Evolutionary conservation across 2,329 filamentous ascomycete species (phyloP).

Genomic region (Alternaria brassicicola): DNA sequence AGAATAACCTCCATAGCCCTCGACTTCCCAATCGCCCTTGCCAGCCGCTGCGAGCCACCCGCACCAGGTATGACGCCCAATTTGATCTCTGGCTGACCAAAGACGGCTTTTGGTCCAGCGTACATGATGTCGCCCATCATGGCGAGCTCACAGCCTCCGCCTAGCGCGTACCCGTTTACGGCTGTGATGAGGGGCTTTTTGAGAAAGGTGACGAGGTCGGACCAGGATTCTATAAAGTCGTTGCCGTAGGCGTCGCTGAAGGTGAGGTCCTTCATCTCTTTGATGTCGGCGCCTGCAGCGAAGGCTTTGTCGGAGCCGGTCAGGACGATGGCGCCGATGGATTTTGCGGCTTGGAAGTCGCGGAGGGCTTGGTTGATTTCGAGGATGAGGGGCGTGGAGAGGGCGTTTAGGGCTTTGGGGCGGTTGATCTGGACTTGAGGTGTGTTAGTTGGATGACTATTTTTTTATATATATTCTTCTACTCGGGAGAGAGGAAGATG

Average conservation of each 20-base stretch:
- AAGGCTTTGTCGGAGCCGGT: constrained; percentile 88
- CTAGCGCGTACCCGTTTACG: constrained; percentile 91
- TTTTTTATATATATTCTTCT: too few relatives aligned
- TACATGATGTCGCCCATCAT: constrained; percentile 98
- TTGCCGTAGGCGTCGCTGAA: constrained; percentile 86
- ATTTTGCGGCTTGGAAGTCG: constrained; percentile 40
- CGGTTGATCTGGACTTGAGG: constrained; percentile 84
- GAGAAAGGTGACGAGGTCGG: constrained; percentile 77
- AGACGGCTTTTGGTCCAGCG: constrained; percentile 82
- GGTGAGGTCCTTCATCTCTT: constrained; percentile 94
- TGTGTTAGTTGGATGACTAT: constrained; percentile 11
- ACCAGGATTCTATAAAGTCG: constrained; percentile 97
- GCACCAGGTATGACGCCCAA: constrained; percentile 90
- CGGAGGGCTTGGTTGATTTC: constrained; percentile 67
- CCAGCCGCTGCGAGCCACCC: constrained; percentile 88
- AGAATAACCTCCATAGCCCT: constrained; percentile 57
- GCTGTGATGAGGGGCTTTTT: constrained; percentile 95
- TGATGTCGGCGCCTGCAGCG: constrained; percentile 88
- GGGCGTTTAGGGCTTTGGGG: constrained; percentile 92
- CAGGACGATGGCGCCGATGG: constrained; percentile 61
- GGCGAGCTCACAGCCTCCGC: constrained; percentile 93
- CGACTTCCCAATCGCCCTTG: constrained; percentile 63
- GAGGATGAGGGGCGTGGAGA: constrained; percentile 85
- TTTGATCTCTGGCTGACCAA: constrained; percentile 97
- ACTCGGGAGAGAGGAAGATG: neutral